A percentile compares a stretch with the other conserved stretches of the same genome.
Evolutionary conservation across 768 basidiomycete genomes (phyloP).

Genomic region (Leucosporidium creatinivorum): DNA sequence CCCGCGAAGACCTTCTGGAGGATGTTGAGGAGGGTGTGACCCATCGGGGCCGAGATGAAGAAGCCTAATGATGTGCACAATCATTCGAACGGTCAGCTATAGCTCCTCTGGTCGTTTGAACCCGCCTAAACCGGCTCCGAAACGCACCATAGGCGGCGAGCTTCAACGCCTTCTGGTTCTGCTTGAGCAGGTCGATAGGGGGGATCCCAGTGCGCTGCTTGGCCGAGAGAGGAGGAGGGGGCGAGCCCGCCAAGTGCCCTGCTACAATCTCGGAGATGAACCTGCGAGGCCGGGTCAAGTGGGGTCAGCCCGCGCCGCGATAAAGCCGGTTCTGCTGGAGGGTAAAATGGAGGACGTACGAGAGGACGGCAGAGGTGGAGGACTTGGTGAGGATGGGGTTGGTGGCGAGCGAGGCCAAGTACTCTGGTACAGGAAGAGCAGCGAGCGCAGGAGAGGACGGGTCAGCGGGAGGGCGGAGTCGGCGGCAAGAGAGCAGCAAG

Average conservation of each 20-base stretch:
- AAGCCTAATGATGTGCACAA: conserved; percentile 54
- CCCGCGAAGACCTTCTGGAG: conserved; percentile 73
- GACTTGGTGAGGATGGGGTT: conserved; percentile 71
- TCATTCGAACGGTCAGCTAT: background rate
- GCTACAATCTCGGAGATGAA: conserved; percentile 50
- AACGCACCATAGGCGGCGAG: conserved; percentile 50
- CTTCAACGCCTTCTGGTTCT: conserved; percentile 66
- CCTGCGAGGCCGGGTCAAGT: conserved; percentile 40
- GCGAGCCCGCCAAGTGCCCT: conserved; percentile 41
- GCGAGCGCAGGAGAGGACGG: background rate
- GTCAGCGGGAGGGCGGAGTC: background rate
- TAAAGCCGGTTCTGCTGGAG: background rate
- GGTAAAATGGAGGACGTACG: conserved; percentile 26
- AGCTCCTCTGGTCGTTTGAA: no score
- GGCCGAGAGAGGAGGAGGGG: conserved; percentile 49
- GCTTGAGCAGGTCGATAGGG: conserved; percentile 41
- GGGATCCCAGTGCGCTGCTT: conserved; percentile 29
- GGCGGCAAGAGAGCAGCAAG: no score
- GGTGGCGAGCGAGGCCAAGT: conserved; percentile 59
- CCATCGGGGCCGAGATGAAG: conserved; percentile 71
- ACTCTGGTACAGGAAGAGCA: conserved; percentile 40
- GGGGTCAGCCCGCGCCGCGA: background rate
- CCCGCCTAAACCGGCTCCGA: background rate
- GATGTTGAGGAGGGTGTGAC: conserved; percentile 63
- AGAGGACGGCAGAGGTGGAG: background rate